Base-by-base conservation (phyloP, 768 basidiomycete genomes). In the Hortiboletus flavorubellus region DNA sequence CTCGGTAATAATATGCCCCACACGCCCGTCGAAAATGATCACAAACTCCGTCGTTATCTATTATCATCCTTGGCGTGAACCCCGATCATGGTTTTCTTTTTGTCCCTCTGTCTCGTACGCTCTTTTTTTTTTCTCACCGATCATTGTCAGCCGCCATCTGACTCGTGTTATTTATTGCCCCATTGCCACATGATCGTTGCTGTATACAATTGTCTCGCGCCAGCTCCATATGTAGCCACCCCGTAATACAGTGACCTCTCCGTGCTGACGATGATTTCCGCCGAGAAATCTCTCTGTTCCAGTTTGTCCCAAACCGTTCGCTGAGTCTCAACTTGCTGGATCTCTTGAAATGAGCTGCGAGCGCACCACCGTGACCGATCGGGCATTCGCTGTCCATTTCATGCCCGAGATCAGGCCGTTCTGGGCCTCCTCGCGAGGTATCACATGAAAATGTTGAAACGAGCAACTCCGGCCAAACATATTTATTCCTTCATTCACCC, bases 111-210 rank as follows among this genome's bases (percentile, higher is more conserved):
- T 55, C 55, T 44, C 15, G 69, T 71, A 35, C 18, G 64, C 59
- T 51, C 29, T 51, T 50, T 56, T 62, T 58, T 58, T 56, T 57
- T 21, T 65, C 57, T 59, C 59, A 61, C 49, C 59, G 59, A 61
- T 64, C 65, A 55, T 34, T 34, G 49, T 18, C 37, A 43, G 43
- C 53, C 37, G 43, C 53, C 37, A 33, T 39, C 51, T 64, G 64
- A 61, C 59, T 61, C 52, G 44, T 26, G 5, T 50, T 46, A 34
- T 49, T 57, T 35, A 43, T 44, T 57, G 10, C 49, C 39, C 52
- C 55, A 56, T 56, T 59, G 64, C 62, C 48, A 50, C 54, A 57
- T 53, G 63, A 63, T 62, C 56, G 56, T 59, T 68, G 61, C 50
- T 63, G 59, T 68, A 59, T 53, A 41, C 54, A 33, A 51, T 44